phyloP scores from a whole-genome alignment of 306 rosid species.

The Sechiopsis laciniata region DNA sequence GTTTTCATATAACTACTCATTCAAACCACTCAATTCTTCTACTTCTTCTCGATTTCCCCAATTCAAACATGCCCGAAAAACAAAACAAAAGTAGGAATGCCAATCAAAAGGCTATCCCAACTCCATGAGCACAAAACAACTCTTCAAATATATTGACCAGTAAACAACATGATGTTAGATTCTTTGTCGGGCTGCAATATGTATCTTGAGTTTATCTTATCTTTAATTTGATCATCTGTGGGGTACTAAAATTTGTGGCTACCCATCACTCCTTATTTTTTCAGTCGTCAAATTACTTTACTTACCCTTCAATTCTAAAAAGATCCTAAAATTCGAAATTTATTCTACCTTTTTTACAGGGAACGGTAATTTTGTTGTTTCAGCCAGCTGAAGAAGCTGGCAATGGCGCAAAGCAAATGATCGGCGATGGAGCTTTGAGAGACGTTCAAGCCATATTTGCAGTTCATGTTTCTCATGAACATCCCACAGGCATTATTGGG shows the following conservation, averaged over 20 bases:
- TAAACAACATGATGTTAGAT: background rate
- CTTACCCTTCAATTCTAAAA: background rate
- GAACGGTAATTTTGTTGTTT: conserved; percentile 77
- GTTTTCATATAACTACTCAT: too few species aligned
- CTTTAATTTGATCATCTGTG: background rate
- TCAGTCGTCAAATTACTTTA: background rate
- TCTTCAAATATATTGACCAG: background rate
- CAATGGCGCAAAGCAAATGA: conserved; percentile 89
- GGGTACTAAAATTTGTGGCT: background rate
- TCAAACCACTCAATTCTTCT: too few species aligned
- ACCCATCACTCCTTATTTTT: background rate
- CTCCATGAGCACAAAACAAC: too few species aligned
- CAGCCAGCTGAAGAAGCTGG: conserved; percentile 99
- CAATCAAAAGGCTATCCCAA: too few species aligned
- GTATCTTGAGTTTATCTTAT: background rate
- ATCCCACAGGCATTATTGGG: conserved; percentile 69
- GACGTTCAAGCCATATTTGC: conserved; percentile 94
- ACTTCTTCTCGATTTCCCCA: too few species aligned
- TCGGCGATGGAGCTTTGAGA: conserved; percentile 71
- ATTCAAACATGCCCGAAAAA: too few species aligned
- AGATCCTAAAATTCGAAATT: background rate
- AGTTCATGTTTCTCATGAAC: conserved; percentile 77
- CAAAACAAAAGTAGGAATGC: too few species aligned
- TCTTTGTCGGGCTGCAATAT: background rate
- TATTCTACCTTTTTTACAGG: conserved; percentile 33